Evolutionary conservation across 2,329 filamentous ascomycete genomes (phyloP).

Genomic region (Penicillium sp.): DNA sequence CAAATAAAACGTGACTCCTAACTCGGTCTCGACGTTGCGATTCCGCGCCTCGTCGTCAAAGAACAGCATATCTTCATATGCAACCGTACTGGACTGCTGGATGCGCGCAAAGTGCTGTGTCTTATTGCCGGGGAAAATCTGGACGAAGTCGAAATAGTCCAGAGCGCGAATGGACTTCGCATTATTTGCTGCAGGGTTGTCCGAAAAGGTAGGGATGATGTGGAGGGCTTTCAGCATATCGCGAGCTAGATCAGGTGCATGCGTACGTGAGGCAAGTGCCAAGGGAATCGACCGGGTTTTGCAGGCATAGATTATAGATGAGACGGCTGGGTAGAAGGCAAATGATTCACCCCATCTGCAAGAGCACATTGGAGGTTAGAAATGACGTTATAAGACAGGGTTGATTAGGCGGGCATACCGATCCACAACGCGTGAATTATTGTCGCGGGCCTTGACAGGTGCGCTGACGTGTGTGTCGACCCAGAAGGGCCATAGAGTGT

Average conservation of each 20-base stretch:
- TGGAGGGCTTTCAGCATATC: slow-evolving; percentile 79
- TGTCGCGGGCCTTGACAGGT: slow-evolving; percentile 68
- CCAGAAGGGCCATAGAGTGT: slow-evolving; percentile 99
- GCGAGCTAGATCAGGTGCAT: slow-evolving; percentile 75
- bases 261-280: slow-evolving; percentile 79
- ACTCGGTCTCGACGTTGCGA: slow-evolving; percentile 70
- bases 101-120: slow-evolving; percentile 80
- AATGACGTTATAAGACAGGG: neutral
- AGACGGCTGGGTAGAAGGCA: slow-evolving; percentile 72
- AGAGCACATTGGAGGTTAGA: slow-evolving; percentile 8
- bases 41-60: slow-evolving; percentile 93
- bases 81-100: slow-evolving; percentile 69
- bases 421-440: slow-evolving; percentile 51
- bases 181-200: slow-evolving; percentile 43
- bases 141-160: slow-evolving; percentile 60
- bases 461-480: slow-evolving; percentile 86
- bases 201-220: slow-evolving; percentile 53
- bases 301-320: slow-evolving; percentile 67
- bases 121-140: slow-evolving; percentile 76
- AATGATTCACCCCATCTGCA: slow-evolving; percentile 65
- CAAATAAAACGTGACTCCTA: slow-evolving; percentile 84
- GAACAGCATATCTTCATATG: slow-evolving; percentile 86
- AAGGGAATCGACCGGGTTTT: slow-evolving; percentile 59
- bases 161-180: slow-evolving; percentile 55
- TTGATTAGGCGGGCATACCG: slow-evolving; percentile 33